Base-by-base conservation (phyloP, 2,329 filamentous ascomycete species). In the Parasarocladium wereldwijsianum region DNA sequence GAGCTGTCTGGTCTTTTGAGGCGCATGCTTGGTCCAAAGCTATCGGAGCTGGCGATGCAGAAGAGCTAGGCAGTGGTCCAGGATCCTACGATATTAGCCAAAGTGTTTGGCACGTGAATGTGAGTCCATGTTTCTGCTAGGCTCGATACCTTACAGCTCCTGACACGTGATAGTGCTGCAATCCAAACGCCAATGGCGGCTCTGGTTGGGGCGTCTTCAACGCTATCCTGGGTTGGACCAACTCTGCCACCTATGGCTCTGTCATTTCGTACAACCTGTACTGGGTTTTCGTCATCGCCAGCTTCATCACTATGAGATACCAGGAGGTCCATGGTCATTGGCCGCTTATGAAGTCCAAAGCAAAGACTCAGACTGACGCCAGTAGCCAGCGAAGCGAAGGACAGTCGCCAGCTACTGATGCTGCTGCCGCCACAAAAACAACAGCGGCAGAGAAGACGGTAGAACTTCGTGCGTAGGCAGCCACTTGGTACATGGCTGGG, bases 161-260 rank as follows among this genome's bases (percentile, higher is more conserved):
- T 32, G 18, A n/a, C 10, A 13, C 22, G 5, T 11, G 9, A 17
- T 35, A 80, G 73, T 92, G 81, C 59, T 90, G 82, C 50, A 86
- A 70, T 43, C 77, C 83, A 0, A 57, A 72, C 31, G 53, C 76
- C 22, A 75, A 82, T 37, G 77, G 79, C 17, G 77, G 77, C 27
- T 74, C 76, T 21, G 81, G 79, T 25, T 93, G 83, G 84, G 82
- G 81, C 32, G 73, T 93, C 40, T 84, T 93, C 62, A 87, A 92
- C 43, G 74, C 81, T 34, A 64, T 93, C 31, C 62, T 93, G 8
- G 84, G 85, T 34, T 93, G 85, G 85, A 70, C 74, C 36, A 93
- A 93, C 57, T 83, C 79, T 9, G 85, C 81, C 5, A 92, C 84
- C 2, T 85, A 87, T 43, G 83, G 84, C 30, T 86, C 81, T 1